Evolutionary conservation across 1,284 basidiomycete species (phyloP).

Genomic region (Pseudomicrostroma phylloplanum): DNA sequence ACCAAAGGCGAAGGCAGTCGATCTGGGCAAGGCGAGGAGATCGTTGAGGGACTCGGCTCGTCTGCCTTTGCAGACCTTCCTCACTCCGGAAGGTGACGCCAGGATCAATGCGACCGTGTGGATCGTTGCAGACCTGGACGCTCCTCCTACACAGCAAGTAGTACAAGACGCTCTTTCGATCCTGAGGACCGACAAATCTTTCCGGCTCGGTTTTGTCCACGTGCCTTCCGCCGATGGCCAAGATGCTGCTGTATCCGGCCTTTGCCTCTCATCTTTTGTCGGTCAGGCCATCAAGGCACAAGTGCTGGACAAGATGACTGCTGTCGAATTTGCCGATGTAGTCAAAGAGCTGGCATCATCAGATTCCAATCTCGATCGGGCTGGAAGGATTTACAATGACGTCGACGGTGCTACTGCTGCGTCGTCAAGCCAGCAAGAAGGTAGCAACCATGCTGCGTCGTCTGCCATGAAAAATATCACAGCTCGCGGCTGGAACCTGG

Average conservation of each 20-base stretch:
- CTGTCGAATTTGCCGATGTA: neutral
- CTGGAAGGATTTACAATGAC: neutral
- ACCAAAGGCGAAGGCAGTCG: conserved; percentile 14
- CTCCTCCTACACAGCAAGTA: conserved; percentile 58
- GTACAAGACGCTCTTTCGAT: conserved; percentile 63
- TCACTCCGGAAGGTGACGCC: conserved; percentile 60
- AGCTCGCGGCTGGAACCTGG: neutral
- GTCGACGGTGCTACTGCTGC: neutral
- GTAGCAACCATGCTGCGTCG: too few species aligned
- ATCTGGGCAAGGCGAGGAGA: conserved; percentile 20
- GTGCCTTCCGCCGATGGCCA: conserved; percentile 12
- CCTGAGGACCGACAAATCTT: conserved; percentile 22
- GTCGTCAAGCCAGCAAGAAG: neutral
- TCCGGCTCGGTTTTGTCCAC: conserved; percentile 53
- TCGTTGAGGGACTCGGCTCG: neutral
- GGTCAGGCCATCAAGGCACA: neutral
- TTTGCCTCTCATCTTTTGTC: neutral
- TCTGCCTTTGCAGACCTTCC: conserved; percentile 52
- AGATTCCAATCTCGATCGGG: neutral
- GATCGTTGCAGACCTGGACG: conserved; percentile 74
- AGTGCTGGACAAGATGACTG: neutral
- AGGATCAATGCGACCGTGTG: conserved; percentile 57
- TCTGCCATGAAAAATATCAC: neutral
- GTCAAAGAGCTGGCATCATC: neutral
- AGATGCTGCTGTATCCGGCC: neutral